Conservation (phyloP, 495 filamentous ascomycete species). For the Penicillium chermesinum region DNA sequence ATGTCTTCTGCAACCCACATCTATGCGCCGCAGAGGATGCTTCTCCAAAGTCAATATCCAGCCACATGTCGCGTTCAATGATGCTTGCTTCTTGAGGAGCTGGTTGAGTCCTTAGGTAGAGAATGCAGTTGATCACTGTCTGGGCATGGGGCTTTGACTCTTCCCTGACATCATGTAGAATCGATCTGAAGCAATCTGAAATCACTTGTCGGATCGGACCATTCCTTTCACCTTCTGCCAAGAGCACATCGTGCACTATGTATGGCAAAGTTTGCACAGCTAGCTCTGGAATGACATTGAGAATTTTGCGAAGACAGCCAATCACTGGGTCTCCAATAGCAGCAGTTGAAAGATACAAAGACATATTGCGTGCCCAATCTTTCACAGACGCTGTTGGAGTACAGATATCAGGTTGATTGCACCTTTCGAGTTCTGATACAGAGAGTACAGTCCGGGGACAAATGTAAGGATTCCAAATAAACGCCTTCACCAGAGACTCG, state of each 20-base stretch:
- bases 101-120: constrained; percentile 86
- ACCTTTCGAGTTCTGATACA: constrained; percentile 11
- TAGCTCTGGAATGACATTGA: constrained; percentile 58
- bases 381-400: constrained; percentile 20
- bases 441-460: constrained; percentile 27
- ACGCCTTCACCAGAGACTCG: constrained; percentile 33
- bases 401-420: constrained; percentile 3
- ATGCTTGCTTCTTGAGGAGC: constrained; percentile 68
- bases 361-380: constrained; percentile 62
- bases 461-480: constrained; percentile 42
- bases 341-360: constrained; percentile 55
- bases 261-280: constrained; percentile 70
- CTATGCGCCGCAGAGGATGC: constrained; percentile 70
- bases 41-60: constrained; percentile 71
- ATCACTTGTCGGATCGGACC: constrained; percentile 29
- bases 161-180: constrained; percentile 25
- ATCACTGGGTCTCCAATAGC: constrained; percentile 60
- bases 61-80: constrained; percentile 74
- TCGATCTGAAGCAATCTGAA: constrained; percentile 41
- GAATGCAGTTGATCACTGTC: constrained; percentile 68
- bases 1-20: constrained; percentile 83
- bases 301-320: constrained; percentile 55
- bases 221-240: constrained; percentile 39
- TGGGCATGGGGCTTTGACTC: constrained; percentile 44
- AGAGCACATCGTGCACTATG: constrained; percentile 72